Evolutionary conservation across 1,284 basidiomycete genomes (phyloP).

Genomic region (Cutaneotrichosporon sp.): DNA sequence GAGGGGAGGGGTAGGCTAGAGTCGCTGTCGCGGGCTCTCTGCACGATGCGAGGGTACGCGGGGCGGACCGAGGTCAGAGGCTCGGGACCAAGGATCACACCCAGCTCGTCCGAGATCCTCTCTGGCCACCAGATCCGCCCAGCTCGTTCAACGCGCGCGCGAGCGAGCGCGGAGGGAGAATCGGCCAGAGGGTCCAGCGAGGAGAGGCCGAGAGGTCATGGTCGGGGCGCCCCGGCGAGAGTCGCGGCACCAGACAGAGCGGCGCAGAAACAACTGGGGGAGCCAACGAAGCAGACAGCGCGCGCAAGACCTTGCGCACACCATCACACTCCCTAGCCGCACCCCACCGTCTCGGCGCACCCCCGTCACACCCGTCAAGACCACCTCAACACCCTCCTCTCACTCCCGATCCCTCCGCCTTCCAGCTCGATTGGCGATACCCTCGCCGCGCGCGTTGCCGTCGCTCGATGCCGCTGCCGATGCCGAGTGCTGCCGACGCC

Average conservation of each 20-base stretch:
- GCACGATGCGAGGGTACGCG: too few species aligned
- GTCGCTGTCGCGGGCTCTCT: too few species aligned
- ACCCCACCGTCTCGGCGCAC: background rate
- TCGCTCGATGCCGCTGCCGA: background rate
- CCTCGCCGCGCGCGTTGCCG: background rate
- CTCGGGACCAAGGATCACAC: too few species aligned
- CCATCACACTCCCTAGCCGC: background rate
- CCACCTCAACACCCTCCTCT: background rate
- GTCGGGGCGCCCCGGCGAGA: background rate
- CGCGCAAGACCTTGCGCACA: background rate
- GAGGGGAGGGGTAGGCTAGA: too few species aligned
- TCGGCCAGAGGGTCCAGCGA: too few species aligned
- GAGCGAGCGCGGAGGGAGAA: too few species aligned
- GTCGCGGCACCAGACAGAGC: background rate
- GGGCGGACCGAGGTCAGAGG: too few species aligned
- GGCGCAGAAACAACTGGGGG: background rate
- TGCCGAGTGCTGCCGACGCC: constrained; percentile 3
- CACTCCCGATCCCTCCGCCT: background rate
- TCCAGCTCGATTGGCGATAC: background rate
- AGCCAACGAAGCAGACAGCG: background rate
- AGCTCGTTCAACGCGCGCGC: too few species aligned
- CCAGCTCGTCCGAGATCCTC: too few species aligned
- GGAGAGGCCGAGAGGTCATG: too few species aligned
- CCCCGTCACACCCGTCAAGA: background rate
- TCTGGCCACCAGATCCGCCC: too few species aligned